Conservation (phyloP, 306 rosid genomes). For the Elaeagnus macrophylla region DNA sequence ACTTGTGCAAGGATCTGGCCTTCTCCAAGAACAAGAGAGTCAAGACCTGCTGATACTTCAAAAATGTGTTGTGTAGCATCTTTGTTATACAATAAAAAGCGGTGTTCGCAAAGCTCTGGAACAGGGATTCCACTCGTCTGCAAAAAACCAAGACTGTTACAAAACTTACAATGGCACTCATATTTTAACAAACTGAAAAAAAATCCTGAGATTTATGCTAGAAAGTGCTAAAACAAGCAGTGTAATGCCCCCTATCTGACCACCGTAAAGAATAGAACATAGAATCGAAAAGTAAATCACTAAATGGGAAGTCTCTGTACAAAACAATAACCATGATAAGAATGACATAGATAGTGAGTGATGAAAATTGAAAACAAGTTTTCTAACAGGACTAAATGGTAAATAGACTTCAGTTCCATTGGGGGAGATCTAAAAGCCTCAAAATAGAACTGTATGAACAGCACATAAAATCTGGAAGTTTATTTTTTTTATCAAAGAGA, state of each 20-base stretch:
- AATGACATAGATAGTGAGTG: too few relatives aligned
- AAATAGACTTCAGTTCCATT: too few relatives aligned
- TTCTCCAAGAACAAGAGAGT: constrained; percentile 97
- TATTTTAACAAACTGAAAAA: background rate
- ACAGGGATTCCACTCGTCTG: constrained; percentile 93
- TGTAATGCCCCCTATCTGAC: background rate
- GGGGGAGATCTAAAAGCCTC: too few relatives aligned
- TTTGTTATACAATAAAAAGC: constrained; percentile 70
- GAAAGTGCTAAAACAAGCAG: background rate
- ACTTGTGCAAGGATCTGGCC: constrained; percentile 99
- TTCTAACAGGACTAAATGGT: too few relatives aligned
- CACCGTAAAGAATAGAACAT: background rate
- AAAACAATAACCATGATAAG: background rate
- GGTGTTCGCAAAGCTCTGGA: constrained; percentile 75
- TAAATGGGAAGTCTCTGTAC: too few relatives aligned
- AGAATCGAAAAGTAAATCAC: background rate
- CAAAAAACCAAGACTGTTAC: constrained; percentile 13
- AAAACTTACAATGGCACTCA: background rate
- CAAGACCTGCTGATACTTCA: constrained; percentile 95
- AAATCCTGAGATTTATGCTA: background rate
- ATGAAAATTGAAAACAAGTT: too few relatives aligned
- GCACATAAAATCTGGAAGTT: too few relatives aligned
- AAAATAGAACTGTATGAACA: too few relatives aligned
- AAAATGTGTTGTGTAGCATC: constrained; percentile 91
- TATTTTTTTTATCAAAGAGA: too few relatives aligned